A percentile compares a stretch with the other conserved stretches of the same genome.
Evolutionary conservation across 192 early-diverging fungal genomes (phyloP).

Genomic region (Backusella sp.): DNA sequence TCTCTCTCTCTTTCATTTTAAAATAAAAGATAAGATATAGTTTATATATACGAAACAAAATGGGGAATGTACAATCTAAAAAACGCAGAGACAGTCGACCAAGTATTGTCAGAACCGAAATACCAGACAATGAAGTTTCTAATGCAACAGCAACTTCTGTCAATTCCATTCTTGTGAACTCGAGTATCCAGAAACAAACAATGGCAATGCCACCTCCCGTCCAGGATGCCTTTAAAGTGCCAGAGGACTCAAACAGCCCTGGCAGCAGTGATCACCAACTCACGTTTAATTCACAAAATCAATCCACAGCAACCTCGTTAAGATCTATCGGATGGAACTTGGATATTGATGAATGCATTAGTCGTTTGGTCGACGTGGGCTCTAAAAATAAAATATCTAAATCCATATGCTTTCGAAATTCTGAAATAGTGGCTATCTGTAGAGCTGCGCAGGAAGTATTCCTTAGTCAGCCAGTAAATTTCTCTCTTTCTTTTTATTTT

Average conservation of each 20-base stretch:
- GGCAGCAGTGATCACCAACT: slow-evolving; percentile 22
- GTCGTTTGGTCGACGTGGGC: slow-evolving; percentile 20
- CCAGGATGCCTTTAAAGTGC: background rate
- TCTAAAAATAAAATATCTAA: slow-evolving; percentile 44
- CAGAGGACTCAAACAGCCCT: background rate
- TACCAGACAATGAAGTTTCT: slow-evolving; percentile 13
- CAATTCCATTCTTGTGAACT: slow-evolving; percentile 16
- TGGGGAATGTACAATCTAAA: slow-evolving; percentile 19
- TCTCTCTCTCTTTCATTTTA: background rate
- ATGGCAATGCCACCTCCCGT: background rate
- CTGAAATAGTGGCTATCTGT: slow-evolving; percentile 86
- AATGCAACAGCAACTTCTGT: slow-evolving; percentile 17
- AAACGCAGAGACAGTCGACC: slow-evolving; percentile 12
- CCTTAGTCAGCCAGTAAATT: slow-evolving; percentile 71
- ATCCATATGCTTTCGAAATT: slow-evolving; percentile 80
- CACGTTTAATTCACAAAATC: slow-evolving; percentile 32
- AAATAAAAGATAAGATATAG: background rate
- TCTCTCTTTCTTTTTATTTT: background rate
- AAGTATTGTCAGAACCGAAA: slow-evolving; percentile 10
- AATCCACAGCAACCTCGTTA: slow-evolving; percentile 31
- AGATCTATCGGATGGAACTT: slow-evolving; percentile 21
- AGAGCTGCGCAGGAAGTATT: slow-evolving; percentile 84
- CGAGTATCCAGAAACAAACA: background rate
- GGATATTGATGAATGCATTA: slow-evolving; percentile 34
- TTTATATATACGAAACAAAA: background rate